Evolutionary conservation across 2,329 filamentous ascomycete genomes (phyloP).

Genomic region (Tolypocladium endophyticum): DNA sequence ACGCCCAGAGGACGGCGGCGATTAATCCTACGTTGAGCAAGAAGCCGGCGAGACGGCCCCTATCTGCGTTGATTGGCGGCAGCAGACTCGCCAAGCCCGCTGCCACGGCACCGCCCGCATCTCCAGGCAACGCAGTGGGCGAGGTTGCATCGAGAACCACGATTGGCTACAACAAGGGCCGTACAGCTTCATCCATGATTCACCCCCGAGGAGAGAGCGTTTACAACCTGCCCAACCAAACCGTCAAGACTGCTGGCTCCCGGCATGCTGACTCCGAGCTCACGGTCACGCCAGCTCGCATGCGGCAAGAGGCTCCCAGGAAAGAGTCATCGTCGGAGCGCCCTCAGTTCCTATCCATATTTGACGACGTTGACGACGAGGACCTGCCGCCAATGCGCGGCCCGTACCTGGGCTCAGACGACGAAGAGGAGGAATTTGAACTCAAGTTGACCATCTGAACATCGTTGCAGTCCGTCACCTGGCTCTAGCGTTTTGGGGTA

Average conservation of each 20-base stretch:
- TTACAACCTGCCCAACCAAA: slow-evolving; percentile 5
- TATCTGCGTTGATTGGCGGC: slow-evolving; percentile 19
- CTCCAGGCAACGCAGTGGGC: slow-evolving; percentile 49
- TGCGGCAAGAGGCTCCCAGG: slow-evolving; percentile 13
- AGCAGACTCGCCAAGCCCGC: slow-evolving; percentile 23
- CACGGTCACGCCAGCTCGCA: slow-evolving; percentile 37
- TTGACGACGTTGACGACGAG: slow-evolving; percentile 39
- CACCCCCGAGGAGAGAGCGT: slow-evolving; percentile 14
- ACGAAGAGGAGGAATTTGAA: slow-evolving; percentile 47
- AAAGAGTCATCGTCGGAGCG: slow-evolving; percentile 12
- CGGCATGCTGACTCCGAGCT: slow-evolving; percentile 12
- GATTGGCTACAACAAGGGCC: slow-evolving; percentile 74
- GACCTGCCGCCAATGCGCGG: slow-evolving; percentile 17
- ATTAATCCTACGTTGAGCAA: neutral
- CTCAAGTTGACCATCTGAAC: slow-evolving; percentile 31
- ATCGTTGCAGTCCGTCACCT: neutral
- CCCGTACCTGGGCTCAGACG: slow-evolving; percentile 20
- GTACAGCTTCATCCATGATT: slow-evolving; percentile 40
- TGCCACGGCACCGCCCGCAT: slow-evolving; percentile 33
- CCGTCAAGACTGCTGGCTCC: slow-evolving; percentile 5
- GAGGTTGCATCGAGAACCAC: slow-evolving; percentile 67
- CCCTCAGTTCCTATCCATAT: slow-evolving; percentile 48
- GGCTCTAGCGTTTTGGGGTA: neutral
- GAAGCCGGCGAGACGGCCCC: slow-evolving; percentile 11
- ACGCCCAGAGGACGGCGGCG: neutral